These are phyloP conservation scores for Geopyxis carbonaria DNA, from an alignment of 495 filamentous ascomycete species.

Conservation along the genomic window DNA sequence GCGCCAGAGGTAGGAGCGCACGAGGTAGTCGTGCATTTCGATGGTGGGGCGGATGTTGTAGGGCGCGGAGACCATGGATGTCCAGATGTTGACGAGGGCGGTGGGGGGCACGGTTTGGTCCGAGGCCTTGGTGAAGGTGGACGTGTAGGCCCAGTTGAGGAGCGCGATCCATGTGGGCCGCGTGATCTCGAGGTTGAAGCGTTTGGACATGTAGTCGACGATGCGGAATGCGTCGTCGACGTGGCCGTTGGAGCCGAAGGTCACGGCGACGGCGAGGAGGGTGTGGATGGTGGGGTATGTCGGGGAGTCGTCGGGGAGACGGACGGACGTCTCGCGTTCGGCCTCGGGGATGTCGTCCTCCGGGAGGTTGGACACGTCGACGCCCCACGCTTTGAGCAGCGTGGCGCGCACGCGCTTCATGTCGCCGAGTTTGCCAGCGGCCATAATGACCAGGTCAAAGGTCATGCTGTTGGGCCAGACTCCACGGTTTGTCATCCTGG, in stretches of 20 bases:
- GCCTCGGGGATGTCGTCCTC: constrained; percentile 1
- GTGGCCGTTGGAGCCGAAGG: constrained; percentile 40
- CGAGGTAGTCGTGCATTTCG: constrained; percentile 35
- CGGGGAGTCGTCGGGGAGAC: constrained; percentile 24
- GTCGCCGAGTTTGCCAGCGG: constrained; percentile 40
- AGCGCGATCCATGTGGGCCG: constrained; percentile 38
- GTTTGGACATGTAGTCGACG: constrained; percentile 39
- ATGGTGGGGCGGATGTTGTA: constrained; percentile 40
- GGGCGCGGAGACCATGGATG: constrained; percentile 39
- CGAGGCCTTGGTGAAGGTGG: constrained; percentile 26
- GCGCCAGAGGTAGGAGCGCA: constrained; percentile 28
- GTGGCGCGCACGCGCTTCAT: constrained; percentile 30
- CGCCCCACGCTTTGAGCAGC: constrained; percentile 39
- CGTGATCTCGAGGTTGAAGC: constrained; percentile 37
- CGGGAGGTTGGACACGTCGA: constrained; percentile 34
- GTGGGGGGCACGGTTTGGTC: constrained; percentile 26
- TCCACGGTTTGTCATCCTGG: constrained; percentile 35
- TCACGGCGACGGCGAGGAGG: constrained; percentile 41
- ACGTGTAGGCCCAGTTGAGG: constrained; percentile 41
- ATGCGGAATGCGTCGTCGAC: constrained; percentile 35
- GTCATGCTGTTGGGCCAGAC: constrained; percentile 36
- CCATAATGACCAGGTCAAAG: constrained; percentile 40
- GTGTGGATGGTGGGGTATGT: constrained; percentile 38
- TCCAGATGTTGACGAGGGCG: constrained; percentile 33
- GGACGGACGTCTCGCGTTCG: neutral